Conservation (phyloP, 192 early-diverging fungal species). For the Coemansia biformis region DNA sequence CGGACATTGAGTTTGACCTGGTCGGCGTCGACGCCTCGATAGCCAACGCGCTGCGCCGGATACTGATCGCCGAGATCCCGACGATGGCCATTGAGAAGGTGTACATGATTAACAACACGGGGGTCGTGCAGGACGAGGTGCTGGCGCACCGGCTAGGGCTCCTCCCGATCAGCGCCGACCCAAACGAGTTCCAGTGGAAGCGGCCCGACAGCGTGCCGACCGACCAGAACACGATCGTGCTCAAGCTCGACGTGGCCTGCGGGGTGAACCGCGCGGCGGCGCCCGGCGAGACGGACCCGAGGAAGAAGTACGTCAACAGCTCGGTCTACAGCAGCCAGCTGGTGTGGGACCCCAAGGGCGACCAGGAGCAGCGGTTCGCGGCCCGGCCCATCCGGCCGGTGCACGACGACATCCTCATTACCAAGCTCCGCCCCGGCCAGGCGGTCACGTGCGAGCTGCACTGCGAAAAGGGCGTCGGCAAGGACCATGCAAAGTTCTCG, state of each 20-base stretch:
- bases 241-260: slow-evolving; percentile 76
- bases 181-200: slow-evolving; percentile 73
- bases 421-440: slow-evolving; percentile 90
- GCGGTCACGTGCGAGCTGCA: slow-evolving; percentile 78
- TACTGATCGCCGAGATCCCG: slow-evolving; percentile 92
- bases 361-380: slow-evolving; percentile 69
- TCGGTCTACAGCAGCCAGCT: slow-evolving; percentile 71
- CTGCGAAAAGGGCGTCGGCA: slow-evolving; percentile 86
- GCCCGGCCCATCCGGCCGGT: slow-evolving; percentile 70
- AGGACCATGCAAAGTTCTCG: slow-evolving; percentile 96
- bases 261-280: slow-evolving; percentile 56
- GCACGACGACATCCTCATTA: slow-evolving; percentile 86
- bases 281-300: slow-evolving; percentile 64
- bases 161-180: slow-evolving; percentile 86
- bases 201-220: slow-evolving; percentile 69
- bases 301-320: slow-evolving; percentile 66
- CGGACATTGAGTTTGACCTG: slow-evolving; percentile 92
- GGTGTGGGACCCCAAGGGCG: slow-evolving; percentile 87
- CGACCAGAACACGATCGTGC: slow-evolving; percentile 91
- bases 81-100: slow-evolving; percentile 97
- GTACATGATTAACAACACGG: slow-evolving; percentile 86
- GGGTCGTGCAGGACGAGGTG: slow-evolving; percentile 89
- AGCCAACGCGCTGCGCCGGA: slow-evolving; percentile 89
- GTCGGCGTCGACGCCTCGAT: slow-evolving; percentile 89
- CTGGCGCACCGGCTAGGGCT: slow-evolving; percentile 88